phyloP scores from a whole-genome alignment of 2,329 filamentous ascomycete species.

The Boeremia exigua region DNA sequence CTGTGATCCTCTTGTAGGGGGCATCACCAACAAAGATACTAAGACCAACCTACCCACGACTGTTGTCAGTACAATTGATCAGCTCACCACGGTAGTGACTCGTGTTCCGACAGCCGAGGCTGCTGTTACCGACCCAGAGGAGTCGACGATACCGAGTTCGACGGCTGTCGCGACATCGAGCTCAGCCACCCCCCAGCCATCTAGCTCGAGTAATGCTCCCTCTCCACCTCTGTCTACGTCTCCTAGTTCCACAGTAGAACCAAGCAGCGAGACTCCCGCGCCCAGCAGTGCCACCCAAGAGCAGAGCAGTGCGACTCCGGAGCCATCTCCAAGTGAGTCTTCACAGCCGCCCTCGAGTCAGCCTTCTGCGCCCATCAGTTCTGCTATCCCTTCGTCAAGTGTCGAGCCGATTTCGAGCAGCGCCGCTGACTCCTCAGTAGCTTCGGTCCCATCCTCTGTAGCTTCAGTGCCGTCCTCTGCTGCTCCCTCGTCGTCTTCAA shows the following conservation, averaged over 20 bases:
- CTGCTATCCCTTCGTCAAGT: constrained; percentile 2
- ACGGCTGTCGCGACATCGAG: not conserved
- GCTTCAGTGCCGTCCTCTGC: constrained; percentile 12
- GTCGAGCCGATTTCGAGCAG: constrained; percentile 13
- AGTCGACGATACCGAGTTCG: not conserved
- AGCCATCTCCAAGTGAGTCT: constrained; percentile 12
- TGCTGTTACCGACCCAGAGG: not conserved
- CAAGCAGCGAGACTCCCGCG: constrained; percentile 18
- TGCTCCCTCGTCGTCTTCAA: not conserved
- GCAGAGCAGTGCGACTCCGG: constrained; percentile 14
- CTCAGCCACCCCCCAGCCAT: not conserved
- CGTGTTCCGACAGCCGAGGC: constrained; percentile 12
- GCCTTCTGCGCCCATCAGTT: not conserved
- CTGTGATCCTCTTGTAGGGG: constrained; percentile 41
- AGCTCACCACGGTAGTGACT: not conserved
- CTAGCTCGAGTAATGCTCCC: constrained; percentile 9
- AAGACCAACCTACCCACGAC: constrained; percentile 15
- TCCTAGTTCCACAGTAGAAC: constrained; percentile 21
- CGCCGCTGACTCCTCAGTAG: constrained; percentile 23
- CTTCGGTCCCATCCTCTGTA: constrained; percentile 13
- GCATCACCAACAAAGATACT: constrained; percentile 1
- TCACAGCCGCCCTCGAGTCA: constrained; percentile 4
- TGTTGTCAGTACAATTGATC: constrained; percentile 7
- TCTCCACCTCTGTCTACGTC: constrained; percentile 6
- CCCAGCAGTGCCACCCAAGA: constrained; percentile 15